Percentiles rank a stretch among this genome's conserved stretches.
Conservation (phyloP, 2,329 filamentous ascomycete species). For the Sclerotiophoma versabilis region DNA sequence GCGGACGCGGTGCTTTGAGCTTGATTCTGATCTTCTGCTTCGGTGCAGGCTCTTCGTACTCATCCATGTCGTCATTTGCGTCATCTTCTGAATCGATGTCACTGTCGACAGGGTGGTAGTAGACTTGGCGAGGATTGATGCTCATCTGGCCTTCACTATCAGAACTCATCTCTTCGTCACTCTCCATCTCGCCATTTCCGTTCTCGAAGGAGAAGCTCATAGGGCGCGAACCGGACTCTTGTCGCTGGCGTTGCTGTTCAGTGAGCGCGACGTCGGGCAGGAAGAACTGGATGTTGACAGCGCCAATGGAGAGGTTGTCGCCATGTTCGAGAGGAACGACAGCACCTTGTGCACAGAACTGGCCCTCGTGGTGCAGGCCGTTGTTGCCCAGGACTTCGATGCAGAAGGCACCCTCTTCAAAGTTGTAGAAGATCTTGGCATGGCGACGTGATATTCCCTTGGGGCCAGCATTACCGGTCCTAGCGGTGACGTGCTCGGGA, state of each 20-base stretch:
- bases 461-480: slow-evolving; percentile 65
- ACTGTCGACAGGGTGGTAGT: slow-evolving; percentile 37
- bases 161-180: slow-evolving; percentile 53
- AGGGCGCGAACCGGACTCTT: slow-evolving; percentile 60
- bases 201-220: slow-evolving; percentile 79
- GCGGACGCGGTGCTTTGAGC: slow-evolving; percentile 30
- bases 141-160: slow-evolving; percentile 42
- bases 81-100: slow-evolving; percentile 37
- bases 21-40: slow-evolving; percentile 43
- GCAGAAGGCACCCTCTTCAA: slow-evolving; percentile 68
- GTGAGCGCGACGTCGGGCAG: slow-evolving; percentile 62
- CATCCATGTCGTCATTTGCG: slow-evolving; percentile 45
- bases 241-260: slow-evolving; percentile 59
- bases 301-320: slow-evolving; percentile 74
- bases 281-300: slow-evolving; percentile 71
- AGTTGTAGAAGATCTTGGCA: slow-evolving; percentile 74
- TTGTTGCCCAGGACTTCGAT: slow-evolving; percentile 69
- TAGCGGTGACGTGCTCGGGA: slow-evolving; percentile 57
- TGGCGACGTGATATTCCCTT: slow-evolving; percentile 78
- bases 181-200: slow-evolving; percentile 63
- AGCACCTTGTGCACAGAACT: slow-evolving; percentile 28
- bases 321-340: slow-evolving; percentile 65
- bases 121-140: slow-evolving; percentile 45
- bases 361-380: slow-evolving; percentile 62
- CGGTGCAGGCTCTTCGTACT: slow-evolving; percentile 49